Evolutionary conservation across 805 yeast species (phyloP), one percentile per base, ranked within the genome.

Genomic region (Torulaspora indica): DNA sequence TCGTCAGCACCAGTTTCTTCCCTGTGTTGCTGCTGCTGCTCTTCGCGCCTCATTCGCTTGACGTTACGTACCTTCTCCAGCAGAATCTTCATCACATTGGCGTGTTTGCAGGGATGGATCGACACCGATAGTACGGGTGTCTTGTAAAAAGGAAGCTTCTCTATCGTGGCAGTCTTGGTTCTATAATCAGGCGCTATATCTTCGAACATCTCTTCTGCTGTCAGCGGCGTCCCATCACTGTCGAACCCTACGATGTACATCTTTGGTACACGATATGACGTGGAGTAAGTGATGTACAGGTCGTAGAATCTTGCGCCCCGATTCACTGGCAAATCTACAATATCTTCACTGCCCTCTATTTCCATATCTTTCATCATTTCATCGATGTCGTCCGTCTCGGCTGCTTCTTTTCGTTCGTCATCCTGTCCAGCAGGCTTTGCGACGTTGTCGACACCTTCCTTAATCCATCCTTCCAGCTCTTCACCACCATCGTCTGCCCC

Each of bases 161-260:
- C 98, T 47, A 93, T 91, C 0, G 98, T 93, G 15, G 91, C 98
- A 1, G 98, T 93, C 67, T 93, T 93, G 57, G 91, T 88, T 58
- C 91, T 79, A 66, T 93, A 93, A 61, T 93, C 98, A 30, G 83
- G 77, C 1, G 90, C 78, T 36, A 93, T 88, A 64, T 93, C 98
- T 60, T 91, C 95, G 67, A 90, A 89, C 98, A 93, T 93, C 57
- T 85, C 82, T 27, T 79, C 74, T 1, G 98, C 96, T 25, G 85
- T 71, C 31, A 93, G 69, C 2, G 98, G 98, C 12, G 81, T 74
- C 0, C 98, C 98, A 48, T 84, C 78, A 8, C 81, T 73, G 58
- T 79, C 81, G 69, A 79, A 93, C 0, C 98, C 98, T 10, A 87
- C 88, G 33, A 93, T 69, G 59, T 89, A 93, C 76, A 95, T 74